Percentiles rank a stretch among this genome's conserved stretches.
These are phyloP conservation scores for Microdochium bolleyi DNA, from an alignment of 2,329 filamentous ascomycete genomes.

Conservation along the genomic window DNA sequence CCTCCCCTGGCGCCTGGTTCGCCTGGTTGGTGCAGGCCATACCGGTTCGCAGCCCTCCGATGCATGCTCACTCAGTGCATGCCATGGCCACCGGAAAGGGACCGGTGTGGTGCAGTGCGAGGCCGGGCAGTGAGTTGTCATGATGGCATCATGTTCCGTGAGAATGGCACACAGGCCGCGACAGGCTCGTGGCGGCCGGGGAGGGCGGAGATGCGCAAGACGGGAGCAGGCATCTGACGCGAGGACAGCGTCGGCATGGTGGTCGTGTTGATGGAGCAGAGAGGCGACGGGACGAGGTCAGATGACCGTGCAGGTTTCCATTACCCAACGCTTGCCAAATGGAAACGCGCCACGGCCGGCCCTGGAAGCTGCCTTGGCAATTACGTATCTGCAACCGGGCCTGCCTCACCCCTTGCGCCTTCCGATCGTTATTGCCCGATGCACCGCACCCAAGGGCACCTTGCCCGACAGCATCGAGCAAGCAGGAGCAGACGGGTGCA, in stretches of 20 bases:
- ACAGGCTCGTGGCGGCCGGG: background rate
- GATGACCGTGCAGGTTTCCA: background rate
- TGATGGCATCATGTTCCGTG: background rate
- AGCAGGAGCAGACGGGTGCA: no score
- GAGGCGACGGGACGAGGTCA: background rate
- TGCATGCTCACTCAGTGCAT: no score
- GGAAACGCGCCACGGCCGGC: background rate
- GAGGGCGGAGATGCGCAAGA: background rate
- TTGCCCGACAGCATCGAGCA: no score
- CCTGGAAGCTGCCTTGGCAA: background rate
- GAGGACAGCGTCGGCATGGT: background rate
- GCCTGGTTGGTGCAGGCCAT: background rate
- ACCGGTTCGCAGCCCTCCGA: no score
- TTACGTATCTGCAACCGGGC: background rate
- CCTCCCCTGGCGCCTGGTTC: background rate
- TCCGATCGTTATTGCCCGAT: no score
- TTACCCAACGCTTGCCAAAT: background rate
- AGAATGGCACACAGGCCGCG: background rate
- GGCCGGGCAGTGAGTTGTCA: background rate
- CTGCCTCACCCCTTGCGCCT: no score
- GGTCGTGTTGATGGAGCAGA: background rate
- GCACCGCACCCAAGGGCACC: no score
- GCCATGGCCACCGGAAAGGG: no score
- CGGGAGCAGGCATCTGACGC: background rate
- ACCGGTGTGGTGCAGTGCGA: no score